These are phyloP conservation scores for Camelina neglecta DNA, from an alignment of 345 rosid species.

Conservation along the genomic window DNA sequence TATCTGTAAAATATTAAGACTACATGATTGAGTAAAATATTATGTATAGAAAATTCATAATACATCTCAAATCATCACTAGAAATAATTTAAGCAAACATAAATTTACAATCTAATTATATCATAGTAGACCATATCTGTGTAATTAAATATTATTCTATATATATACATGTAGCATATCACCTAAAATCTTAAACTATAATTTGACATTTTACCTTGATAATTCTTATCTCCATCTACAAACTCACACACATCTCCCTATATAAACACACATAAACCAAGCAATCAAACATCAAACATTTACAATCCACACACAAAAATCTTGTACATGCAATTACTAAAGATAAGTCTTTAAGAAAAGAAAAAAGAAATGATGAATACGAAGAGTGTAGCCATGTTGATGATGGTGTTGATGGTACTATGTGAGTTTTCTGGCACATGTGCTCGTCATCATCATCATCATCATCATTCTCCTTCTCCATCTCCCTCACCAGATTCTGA, in stretches of 20 bases:
- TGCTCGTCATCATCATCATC: neutral
- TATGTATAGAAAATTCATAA: neutral
- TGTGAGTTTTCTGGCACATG: no score
- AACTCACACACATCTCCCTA: slow-evolving; percentile 10
- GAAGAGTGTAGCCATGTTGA: slow-evolving; percentile 21
- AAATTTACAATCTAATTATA: neutral
- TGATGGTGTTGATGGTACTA: slow-evolving; percentile 24
- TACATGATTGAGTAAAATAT: neutral
- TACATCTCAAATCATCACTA: neutral
- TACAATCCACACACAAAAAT: neutral
- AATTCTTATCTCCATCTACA: neutral
- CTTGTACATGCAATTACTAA: neutral
- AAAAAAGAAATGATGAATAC: slow-evolving; percentile 10
- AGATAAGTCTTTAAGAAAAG: no score
- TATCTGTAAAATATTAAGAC: neutral
- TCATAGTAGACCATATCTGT: neutral
- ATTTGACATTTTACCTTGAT: neutral
- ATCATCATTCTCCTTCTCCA: no score
- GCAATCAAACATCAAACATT: slow-evolving; percentile 18
- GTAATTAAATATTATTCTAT: neutral
- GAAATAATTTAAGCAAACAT: neutral
- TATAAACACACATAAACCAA: slow-evolving; percentile 4
- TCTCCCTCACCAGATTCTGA: no score
- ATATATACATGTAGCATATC: neutral
- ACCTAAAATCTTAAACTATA: neutral